A percentile compares a stretch with the other conserved stretches of the same genome.
Conservation (phyloP, 1,284 basidiomycete species). For the Sparassis latifolia region DNA sequence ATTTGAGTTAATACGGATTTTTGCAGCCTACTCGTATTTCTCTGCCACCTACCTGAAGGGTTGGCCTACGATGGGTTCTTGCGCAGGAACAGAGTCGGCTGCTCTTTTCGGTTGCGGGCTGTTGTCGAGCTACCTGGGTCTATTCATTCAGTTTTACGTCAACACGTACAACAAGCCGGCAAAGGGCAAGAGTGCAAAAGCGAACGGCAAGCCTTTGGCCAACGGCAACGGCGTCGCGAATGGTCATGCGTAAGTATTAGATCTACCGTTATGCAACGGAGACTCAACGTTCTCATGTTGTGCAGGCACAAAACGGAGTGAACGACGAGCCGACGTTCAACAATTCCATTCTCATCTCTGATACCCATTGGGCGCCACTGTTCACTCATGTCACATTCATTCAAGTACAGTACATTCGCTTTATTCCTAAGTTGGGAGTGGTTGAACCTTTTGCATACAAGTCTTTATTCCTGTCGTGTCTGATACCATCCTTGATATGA, state of each 20-base stretch:
- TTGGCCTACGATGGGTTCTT: slow-evolving; percentile 71
- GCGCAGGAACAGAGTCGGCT: slow-evolving; percentile 84
- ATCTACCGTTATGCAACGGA: background rate
- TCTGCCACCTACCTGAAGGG: slow-evolving; percentile 49
- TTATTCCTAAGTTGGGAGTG: slow-evolving; percentile 16
- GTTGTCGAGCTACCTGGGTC: slow-evolving; percentile 82
- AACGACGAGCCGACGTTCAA: slow-evolving; percentile 4
- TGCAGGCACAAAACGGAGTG: slow-evolving; percentile 27
- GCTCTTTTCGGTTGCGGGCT: slow-evolving; percentile 87
- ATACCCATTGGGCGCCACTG: slow-evolving; percentile 15
- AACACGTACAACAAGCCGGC: slow-evolving; percentile 73
- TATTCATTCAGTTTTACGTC: slow-evolving; percentile 90
- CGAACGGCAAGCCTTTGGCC: slow-evolving; percentile 29
- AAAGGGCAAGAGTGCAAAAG: slow-evolving; percentile 31
- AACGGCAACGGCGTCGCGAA: slow-evolving; percentile 32
- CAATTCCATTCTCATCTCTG: slow-evolving; percentile 10
- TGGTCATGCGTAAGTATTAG: slow-evolving; percentile 19
- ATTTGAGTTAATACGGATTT: slow-evolving; percentile 3
- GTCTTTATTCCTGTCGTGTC: background rate
- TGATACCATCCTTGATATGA: background rate
- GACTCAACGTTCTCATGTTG: background rate
- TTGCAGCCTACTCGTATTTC: slow-evolving; percentile 79
- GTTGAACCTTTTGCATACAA: background rate
- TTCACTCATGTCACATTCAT: too few relatives aligned
- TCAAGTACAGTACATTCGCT: slow-evolving; percentile 14